Base-by-base conservation (phyloP, 108 stramenopile genomes). In the Cyclotella atomus region DNA sequence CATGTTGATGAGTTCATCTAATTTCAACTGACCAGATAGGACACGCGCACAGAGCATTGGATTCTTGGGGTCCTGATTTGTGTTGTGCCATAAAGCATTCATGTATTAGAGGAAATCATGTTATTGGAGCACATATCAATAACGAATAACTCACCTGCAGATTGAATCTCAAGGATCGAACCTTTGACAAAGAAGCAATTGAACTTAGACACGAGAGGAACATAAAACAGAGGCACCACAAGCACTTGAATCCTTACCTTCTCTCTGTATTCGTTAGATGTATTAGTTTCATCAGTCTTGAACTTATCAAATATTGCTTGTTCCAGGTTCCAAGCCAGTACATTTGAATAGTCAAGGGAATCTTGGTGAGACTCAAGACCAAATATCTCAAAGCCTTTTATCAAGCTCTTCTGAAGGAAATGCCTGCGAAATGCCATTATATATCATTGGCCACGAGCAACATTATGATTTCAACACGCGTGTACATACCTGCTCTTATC, bases 241-340 rank as follows among this genome's bases (percentile, higher is more conserved):
- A 4, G 5, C 5, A 3, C 20, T 30, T 12, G 28, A 0, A 19
- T 30, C 15, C 30, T 8, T 14, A 87, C 76, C 60, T 90, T 88
- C 54, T 82, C 75, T 57, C 76, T 52, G 64, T 93, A 93, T 20
- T 70, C 64, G 43, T 52, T 81, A 12, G 69, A 71, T 12, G 76
- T 19, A 25, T 24, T 60, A 15, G 5, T 57, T 15, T 57, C 56
- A 57, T 77, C 52, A 15, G 53, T 46, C 46, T 66, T 68, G 23
- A 64, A 82, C 61, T 69, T 65, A 53, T 63, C 38, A 49, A 77
- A 90, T 29, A 87, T 68, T 21, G 85, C 90, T 2, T 69, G 38
- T 71, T 91, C 90, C 10, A 93, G 83, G 33, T 88, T 81, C 89
- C 83, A 85, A 20, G 90, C 86, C 54, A 80, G 72, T 21, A 89